Percentiles rank a stretch among this genome's conserved stretches.
These are phyloP conservation scores for Chaetomiaceae sp. DNA, from an alignment of 2,329 filamentous ascomycete species.

Conservation along the genomic window DNA sequence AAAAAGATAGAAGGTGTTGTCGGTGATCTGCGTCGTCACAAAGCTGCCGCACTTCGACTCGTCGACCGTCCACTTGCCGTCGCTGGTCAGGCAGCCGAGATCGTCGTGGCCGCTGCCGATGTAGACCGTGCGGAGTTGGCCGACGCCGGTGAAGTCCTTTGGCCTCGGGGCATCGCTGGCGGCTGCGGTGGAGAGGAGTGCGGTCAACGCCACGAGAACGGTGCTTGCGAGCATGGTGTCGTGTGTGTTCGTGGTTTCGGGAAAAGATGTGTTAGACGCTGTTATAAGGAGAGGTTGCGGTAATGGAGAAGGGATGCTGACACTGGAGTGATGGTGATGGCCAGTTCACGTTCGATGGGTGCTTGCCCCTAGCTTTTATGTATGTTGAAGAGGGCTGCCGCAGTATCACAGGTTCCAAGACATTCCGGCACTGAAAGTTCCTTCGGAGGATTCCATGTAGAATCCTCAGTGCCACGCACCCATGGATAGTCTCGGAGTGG, in stretches of 20 bases:
- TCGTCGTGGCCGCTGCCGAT: conserved; percentile 4
- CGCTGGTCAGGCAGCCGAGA: conserved; percentile 16
- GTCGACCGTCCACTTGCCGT: conserved; percentile 14
- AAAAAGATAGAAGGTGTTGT: background rate
- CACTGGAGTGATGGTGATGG: no score
- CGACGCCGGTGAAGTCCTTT: conserved; percentile 8
- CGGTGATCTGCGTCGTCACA: background rate
- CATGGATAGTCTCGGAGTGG: background rate
- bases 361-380: no score
- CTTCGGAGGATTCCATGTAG: background rate
- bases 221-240: background rate
- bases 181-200: background rate
- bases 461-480: background rate
- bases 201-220: background rate
- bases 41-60: conserved; percentile 14
- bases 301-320: no score
- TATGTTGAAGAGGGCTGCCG: no score
- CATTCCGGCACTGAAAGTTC: background rate
- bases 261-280: background rate
- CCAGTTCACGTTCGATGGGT: no score
- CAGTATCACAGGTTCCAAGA: no score
- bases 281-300: no score
- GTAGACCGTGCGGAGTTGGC: conserved; percentile 15
- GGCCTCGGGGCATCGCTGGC: background rate
- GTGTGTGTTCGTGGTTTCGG: background rate